Base-by-base conservation (phyloP, 176 grass and related monocot genomes). In the Bonia amplexicaulis region DNA sequence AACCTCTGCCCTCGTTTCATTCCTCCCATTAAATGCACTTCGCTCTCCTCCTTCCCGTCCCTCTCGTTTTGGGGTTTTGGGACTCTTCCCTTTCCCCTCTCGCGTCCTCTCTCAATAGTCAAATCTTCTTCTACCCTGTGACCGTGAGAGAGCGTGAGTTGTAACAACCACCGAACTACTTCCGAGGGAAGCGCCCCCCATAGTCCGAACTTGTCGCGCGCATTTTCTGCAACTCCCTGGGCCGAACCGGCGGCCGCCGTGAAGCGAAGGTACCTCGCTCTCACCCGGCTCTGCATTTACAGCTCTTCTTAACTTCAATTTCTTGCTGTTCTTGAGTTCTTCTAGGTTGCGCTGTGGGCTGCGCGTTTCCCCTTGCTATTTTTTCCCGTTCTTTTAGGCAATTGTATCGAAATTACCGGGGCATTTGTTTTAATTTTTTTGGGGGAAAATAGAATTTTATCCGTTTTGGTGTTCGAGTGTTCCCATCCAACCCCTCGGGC, bases 21-120 rank as follows among this genome's bases (percentile, higher is more conserved):
- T 89, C 77, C 83, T 71, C n/a, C 33, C 55, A 33, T 54, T 89
- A 85, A 85, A 80, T 85, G 82, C 82, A 33, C 70, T 33, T 69
- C 74, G 8, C 67, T 54, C n/a, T 66, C 14, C n/a, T 66, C 14
- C 62, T 49, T 57, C 20, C 78, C 68, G 17, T 25, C 70, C 58
- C 35, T 25, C 7, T 12, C 40, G 29, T 23, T 46, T n/a, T 23
- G 45, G 45, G 45, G 3, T 51, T 25, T 12, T 11, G 29, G 64
- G 20, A 1, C 33, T 49, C 1, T 6, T 15, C 20, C 19, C 2
- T 9, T 14, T 25, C 27, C 17, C 9, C 12, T 17, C 33, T 53
- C 45, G 20, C 35, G 19, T 35, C 6, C n/a, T 27, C n/a, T 0
- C 22, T 35, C 52, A 6, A 27, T 10, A 44, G 63, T 16, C 73